Conservation (phyloP, 768 basidiomycete genomes). For the Boletellus ananas region DNA sequence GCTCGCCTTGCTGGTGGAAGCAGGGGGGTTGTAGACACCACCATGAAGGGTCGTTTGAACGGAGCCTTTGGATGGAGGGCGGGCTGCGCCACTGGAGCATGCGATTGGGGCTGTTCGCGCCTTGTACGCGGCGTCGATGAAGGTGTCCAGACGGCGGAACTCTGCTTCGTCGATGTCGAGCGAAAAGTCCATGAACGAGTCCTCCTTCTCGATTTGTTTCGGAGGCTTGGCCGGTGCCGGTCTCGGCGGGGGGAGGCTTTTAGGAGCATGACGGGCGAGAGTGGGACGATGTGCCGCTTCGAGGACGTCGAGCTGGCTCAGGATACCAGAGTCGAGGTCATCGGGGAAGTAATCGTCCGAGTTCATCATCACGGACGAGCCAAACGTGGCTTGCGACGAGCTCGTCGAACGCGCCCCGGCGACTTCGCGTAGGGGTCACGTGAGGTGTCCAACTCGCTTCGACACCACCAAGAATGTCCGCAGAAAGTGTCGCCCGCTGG, state of each 20-base stretch:
- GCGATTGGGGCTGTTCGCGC: conserved; percentile 39
- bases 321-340: conserved; percentile 55
- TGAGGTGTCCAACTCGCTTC: not conserved
- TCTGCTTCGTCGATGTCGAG: conserved; percentile 57
- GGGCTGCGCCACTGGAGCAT: conserved; percentile 29
- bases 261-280: conserved; percentile 1
- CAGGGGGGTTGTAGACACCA: conserved; percentile 40
- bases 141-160: conserved; percentile 49
- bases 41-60: conserved; percentile 68
- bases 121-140: conserved; percentile 47
- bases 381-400: conserved; percentile 1
- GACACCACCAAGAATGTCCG: conserved; percentile 47
- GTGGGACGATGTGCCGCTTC: conserved; percentile 52
- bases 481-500: conserved; percentile 63
- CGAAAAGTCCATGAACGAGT: conserved; percentile 48
- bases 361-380: conserved; percentile 47
- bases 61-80: conserved; percentile 35
- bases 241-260: conserved; percentile 9
- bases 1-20: conserved; percentile 29
- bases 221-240: conserved; percentile 15
- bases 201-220: conserved; percentile 33
- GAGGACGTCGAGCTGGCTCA: conserved; percentile 64
- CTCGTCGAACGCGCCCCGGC: not conserved
- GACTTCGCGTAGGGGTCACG: not conserved
- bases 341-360: conserved; percentile 75